Evolutionary conservation across 75 land plant genomes (phyloP).

Genomic region (Picea sitchensis): DNA sequence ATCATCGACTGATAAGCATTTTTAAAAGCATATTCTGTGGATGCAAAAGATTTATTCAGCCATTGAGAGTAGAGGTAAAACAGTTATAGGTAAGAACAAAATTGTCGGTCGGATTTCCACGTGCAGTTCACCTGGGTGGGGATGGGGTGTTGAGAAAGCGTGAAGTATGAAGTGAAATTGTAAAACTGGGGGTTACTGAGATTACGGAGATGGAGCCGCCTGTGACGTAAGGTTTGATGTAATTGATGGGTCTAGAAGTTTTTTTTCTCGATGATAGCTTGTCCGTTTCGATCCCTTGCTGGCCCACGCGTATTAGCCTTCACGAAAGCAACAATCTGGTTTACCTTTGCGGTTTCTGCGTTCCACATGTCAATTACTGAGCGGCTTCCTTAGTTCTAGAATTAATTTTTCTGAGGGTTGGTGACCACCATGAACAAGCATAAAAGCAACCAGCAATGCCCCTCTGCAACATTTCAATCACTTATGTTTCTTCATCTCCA

Average conservation of each 20-base stretch:
- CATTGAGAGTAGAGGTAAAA: too few relatives aligned
- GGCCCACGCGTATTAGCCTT: constrained; percentile 13
- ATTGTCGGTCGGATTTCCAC: too few relatives aligned
- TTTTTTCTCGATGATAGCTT: not conserved
- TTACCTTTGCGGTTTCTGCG: not conserved
- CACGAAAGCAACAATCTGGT: constrained; percentile 9
- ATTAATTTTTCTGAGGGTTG: not conserved
- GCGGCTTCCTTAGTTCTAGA: not conserved
- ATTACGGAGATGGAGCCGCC: too few relatives aligned
- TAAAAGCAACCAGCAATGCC: constrained; percentile 3
- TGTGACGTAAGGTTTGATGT: too few relatives aligned
- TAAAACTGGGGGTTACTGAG: too few relatives aligned
- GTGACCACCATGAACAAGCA: not conserved
- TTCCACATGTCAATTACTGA: not conserved
- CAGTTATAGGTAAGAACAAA: too few relatives aligned
- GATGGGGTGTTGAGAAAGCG: too few relatives aligned
- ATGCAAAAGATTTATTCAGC: too few relatives aligned
- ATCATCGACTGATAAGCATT: too few relatives aligned
- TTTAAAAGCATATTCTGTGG: too few relatives aligned
- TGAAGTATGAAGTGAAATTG: too few relatives aligned
- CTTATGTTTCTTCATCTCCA: not conserved
- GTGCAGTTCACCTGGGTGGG: too few relatives aligned
- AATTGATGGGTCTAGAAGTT: not conserved
- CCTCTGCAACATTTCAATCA: constrained; percentile 12
- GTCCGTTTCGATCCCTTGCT: not conserved